Conservation (phyloP, 2,329 filamentous ascomycete species). For the Macrophomina tecta region DNA sequence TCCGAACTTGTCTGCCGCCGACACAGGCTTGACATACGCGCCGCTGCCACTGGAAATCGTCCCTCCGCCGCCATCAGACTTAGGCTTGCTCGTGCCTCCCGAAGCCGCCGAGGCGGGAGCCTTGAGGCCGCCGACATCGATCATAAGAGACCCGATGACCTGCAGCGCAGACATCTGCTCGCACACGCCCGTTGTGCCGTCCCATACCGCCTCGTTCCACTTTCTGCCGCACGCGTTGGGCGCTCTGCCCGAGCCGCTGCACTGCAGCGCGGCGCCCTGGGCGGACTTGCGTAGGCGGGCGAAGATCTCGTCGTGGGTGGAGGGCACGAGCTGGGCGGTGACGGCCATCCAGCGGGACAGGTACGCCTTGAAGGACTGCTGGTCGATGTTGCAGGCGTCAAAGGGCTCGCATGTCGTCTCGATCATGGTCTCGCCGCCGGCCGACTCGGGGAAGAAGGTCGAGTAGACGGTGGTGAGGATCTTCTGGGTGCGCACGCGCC, state of each 20-base stretch:
- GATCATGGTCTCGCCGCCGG: conserved; percentile 47
- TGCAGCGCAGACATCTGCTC: conserved; percentile 65
- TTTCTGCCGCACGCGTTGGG: conserved; percentile 50
- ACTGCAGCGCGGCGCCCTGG: conserved; percentile 59
- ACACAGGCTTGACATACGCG: conserved; percentile 32
- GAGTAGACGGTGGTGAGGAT: conserved; percentile 41
- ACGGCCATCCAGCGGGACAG: conserved; percentile 58
- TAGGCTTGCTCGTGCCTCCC: conserved; percentile 57
- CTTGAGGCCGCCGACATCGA: conserved; percentile 30
- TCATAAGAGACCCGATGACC: conserved; percentile 57
- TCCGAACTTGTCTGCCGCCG: conserved; percentile 48
- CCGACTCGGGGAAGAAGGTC: conserved; percentile 47
- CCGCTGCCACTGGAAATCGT: not conserved
- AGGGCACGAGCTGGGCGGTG: conserved; percentile 64
- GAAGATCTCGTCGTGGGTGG: conserved; percentile 57
- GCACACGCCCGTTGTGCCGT: conserved; percentile 58
- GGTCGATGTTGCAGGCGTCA: conserved; percentile 51
- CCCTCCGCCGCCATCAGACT: conserved; percentile 45
- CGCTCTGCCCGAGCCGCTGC: conserved; percentile 56
- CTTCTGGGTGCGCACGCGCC: conserved; percentile 51
- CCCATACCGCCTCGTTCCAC: conserved; percentile 50
- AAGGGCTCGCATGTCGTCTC: conserved; percentile 50
- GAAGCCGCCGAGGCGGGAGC: conserved; percentile 55
- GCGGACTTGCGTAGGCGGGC: conserved; percentile 61
- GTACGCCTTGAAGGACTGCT: conserved; percentile 53